Evolutionary conservation across 768 basidiomycete species (phyloP), one percentile per base, ranked within the genome.

Genomic region (Suillus bovinus): DNA sequence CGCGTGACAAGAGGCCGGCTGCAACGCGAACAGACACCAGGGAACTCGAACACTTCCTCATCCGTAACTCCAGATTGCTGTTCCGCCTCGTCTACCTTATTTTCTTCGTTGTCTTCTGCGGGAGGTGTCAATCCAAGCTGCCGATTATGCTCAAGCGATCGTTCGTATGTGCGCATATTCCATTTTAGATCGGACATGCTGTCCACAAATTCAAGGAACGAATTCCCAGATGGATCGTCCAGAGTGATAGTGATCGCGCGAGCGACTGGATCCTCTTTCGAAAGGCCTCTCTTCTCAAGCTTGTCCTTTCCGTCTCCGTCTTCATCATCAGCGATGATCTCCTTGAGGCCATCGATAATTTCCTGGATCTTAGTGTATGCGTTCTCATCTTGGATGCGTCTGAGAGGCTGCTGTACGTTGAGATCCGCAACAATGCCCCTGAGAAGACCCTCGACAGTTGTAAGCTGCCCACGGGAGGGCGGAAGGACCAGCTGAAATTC

Each of bases 151-250:
- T 93, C 82, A 4, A 83, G 72, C 0, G 91, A 90, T 52, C 97
- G 83, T 44, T 82, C 82, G 70, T 96, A 99, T 13, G 87, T 89
- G 61, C 88, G 80, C 77, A 96, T 79, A 68, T 86, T 88, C 96
- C 96, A 99, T 71, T 94, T 92, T 0, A 96, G 90, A 74, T 99
- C 97, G 4, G 89, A 81, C 81, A 93, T 92, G 61, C 86, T 89
- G 10, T 84, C 95, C 3, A 86, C 68, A 70, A 96, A 96, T 77
- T 97, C 94, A 74, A 97, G 80, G 80, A 96, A 99, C 29, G 94
- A 96, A 76, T 96, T 95, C 9, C 97, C 97, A 0, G 94, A 80
- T 1, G 96, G 95, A 72, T 99, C 97, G 69, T 99, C 94, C 20
- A 99, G 78, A 59, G 82, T 87, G 60, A 99, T 70, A 0, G 93